Evolutionary conservation across 1,284 basidiomycete genomes (phyloP), one percentile per base, ranked within the genome.

Genomic region (Cystobasidium slooffiae): DNA sequence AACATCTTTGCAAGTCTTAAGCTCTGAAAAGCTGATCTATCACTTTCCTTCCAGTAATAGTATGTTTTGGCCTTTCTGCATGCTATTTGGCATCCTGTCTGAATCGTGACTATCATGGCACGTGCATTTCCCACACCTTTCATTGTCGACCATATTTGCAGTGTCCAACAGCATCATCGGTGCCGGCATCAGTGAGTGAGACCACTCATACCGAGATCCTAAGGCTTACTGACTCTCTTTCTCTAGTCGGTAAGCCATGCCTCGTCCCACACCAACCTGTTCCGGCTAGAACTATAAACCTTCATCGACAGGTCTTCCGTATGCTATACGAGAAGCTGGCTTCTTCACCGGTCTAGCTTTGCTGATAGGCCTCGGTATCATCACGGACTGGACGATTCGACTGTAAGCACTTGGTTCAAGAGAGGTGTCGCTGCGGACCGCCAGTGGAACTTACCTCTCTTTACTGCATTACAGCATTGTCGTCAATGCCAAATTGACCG

Each of bases 371-470:
- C 85, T 99, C 14, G 94, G 92, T 56, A 86, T 84, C 31, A 87
- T 97, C 51, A 98, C 96, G 12, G 95, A 98, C 83, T 99, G 96
- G 96, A 99, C 97, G 3, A 98, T 99, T 75, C 90, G 95, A 14
- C 87, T 99, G 44, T 65, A 7, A 20, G 70, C 31, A 31, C 31
- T 31, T 31, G 31, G 31, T 5, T 47, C 6, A 5, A 22, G n/a
- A 59, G 22, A 47, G 22, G 2, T 52, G 9, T 18, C n/a, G 20
- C 18, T 10, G 9, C 12, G 9, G 16, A n/a, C 18, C 44, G 43
- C 18, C 31, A 18, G 14, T 24, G 37, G 18, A n/a, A 22, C 22
- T 49, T 31, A 39, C 47, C 12, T 10, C n/a, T 62, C 16, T 62
- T 20, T n/a, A 62, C 16, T 9, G 59, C 22, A n/a, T 49, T 53